These are phyloP conservation scores for Didymella keratinophila DNA, from an alignment of 2,329 filamentous ascomycete genomes.

Conservation along the genomic window DNA sequence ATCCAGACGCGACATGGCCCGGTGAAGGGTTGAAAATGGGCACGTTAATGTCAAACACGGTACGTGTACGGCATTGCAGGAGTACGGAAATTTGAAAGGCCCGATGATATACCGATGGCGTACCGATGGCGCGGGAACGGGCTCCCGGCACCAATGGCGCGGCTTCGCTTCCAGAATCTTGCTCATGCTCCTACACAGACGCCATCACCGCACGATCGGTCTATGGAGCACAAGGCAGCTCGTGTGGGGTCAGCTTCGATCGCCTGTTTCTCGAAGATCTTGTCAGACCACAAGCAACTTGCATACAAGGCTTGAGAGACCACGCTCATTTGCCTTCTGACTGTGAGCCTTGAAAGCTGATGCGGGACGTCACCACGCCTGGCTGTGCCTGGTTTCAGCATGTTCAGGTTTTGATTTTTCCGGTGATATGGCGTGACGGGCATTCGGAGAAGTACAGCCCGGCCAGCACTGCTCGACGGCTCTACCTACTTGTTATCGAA, in stretches of 20 bases:
- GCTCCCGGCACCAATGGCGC: not conserved
- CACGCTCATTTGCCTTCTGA: not conserved
- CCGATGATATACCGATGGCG: slow-evolving; percentile 1
- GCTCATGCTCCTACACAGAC: not conserved
- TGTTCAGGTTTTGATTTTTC: not conserved
- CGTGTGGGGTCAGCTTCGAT: not conserved
- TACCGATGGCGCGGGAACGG: slow-evolving; percentile 1
- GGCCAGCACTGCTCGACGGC: not conserved
- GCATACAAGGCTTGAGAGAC: not conserved
- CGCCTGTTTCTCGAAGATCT: not conserved
- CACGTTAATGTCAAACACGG: not conserved
- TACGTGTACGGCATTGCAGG: not conserved
- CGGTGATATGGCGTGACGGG: not conserved
- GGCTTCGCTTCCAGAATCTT: not conserved
- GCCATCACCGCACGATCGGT: not conserved
- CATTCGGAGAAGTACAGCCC: not conserved
- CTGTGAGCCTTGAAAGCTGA: not conserved
- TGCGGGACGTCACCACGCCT: not conserved
- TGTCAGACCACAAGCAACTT: not conserved
- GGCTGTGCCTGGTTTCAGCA: not conserved
- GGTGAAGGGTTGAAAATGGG: not conserved
- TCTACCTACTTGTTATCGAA: not conserved
- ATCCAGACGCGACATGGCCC: not conserved
- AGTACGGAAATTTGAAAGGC: slow-evolving; percentile 2
- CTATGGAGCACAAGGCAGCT: not conserved